phyloP scores from a whole-genome alignment of 371 early-diverging fungal species.

The Chytridium lagenaria region DNA sequence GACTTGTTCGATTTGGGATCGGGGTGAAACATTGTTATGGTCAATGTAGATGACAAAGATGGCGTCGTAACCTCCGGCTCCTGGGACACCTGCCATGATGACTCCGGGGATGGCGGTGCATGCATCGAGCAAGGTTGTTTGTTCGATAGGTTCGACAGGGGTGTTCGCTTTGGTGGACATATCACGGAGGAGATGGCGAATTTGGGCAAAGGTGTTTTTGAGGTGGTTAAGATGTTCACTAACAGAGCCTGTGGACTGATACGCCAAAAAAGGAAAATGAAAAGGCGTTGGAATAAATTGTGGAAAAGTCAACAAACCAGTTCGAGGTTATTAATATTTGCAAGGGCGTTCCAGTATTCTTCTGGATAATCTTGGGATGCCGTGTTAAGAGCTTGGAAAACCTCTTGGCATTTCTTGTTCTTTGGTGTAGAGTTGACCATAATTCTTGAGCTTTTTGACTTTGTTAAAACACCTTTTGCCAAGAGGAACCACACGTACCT shows the following conservation, averaged over 20 bases:
- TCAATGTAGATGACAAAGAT: conserved; percentile 80
- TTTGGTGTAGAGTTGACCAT: conserved; percentile 66
- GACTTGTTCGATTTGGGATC: conserved; percentile 40
- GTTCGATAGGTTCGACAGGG: conserved; percentile 88
- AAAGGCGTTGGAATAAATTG: not conserved
- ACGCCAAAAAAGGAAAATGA: no score
- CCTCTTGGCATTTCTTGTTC: conserved; percentile 60
- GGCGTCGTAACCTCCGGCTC: conserved; percentile 97
- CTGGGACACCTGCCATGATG: conserved; percentile 92
- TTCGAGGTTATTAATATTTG: not conserved
- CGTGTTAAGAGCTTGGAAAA: conserved; percentile 50
- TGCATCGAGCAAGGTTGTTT: conserved; percentile 82
- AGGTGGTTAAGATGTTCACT: no score
- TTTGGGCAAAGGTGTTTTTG: conserved; percentile 25
- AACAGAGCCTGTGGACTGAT: no score
- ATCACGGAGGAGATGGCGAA: conserved; percentile 67
- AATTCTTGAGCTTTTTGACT: no score
- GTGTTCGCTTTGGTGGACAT: conserved; percentile 79
- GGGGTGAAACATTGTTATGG: conserved; percentile 43
- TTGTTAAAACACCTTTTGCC: no score
- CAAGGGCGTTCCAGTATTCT: conserved; percentile 15
- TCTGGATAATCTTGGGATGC: conserved; percentile 20
- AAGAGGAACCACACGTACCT: conserved; percentile 37
- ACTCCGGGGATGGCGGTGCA: conserved; percentile 79
- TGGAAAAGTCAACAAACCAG: not conserved